Conservation (phyloP, 2,329 filamentous ascomycete genomes). For the Hirsutella minnesotensis region DNA sequence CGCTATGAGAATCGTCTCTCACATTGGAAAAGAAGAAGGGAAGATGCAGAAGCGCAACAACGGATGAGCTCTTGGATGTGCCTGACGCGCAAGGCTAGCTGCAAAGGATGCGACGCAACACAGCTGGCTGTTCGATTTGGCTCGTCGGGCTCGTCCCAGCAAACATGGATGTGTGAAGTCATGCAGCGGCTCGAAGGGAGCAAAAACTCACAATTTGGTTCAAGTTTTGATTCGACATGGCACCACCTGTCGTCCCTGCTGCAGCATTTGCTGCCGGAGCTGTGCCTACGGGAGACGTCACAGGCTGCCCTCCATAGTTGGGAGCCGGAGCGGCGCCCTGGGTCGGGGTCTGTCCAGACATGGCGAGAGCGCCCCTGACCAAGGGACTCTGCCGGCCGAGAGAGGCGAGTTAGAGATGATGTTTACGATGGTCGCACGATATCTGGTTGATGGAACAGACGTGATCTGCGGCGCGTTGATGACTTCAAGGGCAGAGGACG, state of each 20-base stretch:
- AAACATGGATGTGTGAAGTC: not conserved
- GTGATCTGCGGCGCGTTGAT: no score
- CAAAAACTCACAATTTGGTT: constrained; percentile 79
- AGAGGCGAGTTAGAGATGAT: no score
- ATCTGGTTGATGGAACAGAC: no score
- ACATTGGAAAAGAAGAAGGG: no score
- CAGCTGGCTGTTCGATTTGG: not conserved
- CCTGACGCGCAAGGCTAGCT: no score
- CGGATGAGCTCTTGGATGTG: no score
- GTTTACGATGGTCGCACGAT: no score
- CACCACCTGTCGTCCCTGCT: constrained; percentile 14
- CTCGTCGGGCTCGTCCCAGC: not conserved
- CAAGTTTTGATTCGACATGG: constrained; percentile 74
- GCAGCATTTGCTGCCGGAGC: constrained; percentile 19
- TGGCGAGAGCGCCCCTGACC: constrained; percentile 5
- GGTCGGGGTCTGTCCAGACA: constrained; percentile 22
- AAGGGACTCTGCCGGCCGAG: not conserved
- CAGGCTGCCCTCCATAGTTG: constrained; percentile 19
- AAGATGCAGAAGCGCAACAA: no score
- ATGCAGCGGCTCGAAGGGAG: not conserved
- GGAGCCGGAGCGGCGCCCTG: constrained; percentile 17
- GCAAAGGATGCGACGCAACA: no score
- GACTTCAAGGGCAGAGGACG: no score
- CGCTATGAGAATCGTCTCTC: no score
- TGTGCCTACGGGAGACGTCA: constrained; percentile 19